Evolutionary conservation across 78 protist species (phyloP).

Genomic region (Dictyostelium firmibasis): DNA sequence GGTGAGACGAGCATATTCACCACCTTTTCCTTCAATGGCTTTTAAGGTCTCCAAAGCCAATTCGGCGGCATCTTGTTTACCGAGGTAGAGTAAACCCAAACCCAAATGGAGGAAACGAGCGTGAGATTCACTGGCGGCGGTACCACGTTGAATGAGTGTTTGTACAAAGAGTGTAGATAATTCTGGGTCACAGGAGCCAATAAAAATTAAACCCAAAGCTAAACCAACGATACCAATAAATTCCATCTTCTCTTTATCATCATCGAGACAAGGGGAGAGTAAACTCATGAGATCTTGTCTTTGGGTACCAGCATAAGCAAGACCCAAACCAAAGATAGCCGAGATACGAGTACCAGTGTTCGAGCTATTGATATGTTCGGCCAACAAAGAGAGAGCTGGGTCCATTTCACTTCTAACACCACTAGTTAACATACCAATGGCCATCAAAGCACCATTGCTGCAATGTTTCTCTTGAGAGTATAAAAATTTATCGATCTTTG

Average conservation of each 20-base stretch:
- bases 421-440: conserved; percentile 90
- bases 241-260: conserved; percentile 85
- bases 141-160: conserved; percentile 64
- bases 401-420: conserved; percentile 92
- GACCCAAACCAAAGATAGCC: conserved; percentile 83
- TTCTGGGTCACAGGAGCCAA: conserved; percentile 92
- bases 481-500: conserved; percentile 89
- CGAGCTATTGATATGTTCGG: conserved; percentile 66
- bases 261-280: conserved; percentile 83
- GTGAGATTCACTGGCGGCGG: background rate
- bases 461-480: conserved; percentile 86
- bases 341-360: conserved; percentile 23
- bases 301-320: conserved; percentile 90
- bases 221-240: conserved; percentile 89
- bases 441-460: conserved; percentile 97
- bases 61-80: conserved; percentile 89
- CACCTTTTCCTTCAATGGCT: conserved; percentile 78
- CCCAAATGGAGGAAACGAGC: conserved; percentile 85
- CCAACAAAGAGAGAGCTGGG: conserved; percentile 92
- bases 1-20: conserved; percentile 77
- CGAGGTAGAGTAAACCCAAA: conserved; percentile 90
- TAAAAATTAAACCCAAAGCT: conserved; percentile 93
- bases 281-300: conserved; percentile 68
- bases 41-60: conserved; percentile 85
- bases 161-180: conserved; percentile 75